Evolutionary conservation across 805 yeast species (phyloP).

Genomic region (Tetrapisispora phaffii): DNA sequence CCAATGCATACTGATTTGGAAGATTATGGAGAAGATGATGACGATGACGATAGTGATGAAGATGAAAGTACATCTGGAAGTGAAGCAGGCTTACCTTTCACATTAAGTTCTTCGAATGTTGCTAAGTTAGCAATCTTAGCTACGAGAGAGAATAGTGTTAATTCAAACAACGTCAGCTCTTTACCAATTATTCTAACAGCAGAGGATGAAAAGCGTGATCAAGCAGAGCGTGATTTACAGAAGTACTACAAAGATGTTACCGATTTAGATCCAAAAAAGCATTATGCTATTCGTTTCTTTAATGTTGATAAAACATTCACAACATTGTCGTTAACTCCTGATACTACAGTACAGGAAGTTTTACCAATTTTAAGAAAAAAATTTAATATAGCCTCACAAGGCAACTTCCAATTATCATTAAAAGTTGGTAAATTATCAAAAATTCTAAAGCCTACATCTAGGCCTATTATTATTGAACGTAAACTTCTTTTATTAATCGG

Average conservation of each 20-base stretch:
- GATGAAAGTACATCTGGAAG: neutral
- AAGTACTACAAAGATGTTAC: slow-evolving; percentile 30
- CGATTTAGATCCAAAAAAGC: slow-evolving; percentile 25
- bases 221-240: slow-evolving; percentile 31
- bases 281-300: slow-evolving; percentile 54
- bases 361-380: slow-evolving; percentile 64
- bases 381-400: slow-evolving; percentile 58
- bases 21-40: neutral
- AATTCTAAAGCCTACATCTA: slow-evolving; percentile 59
- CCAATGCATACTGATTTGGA: neutral
- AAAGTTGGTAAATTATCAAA: slow-evolving; percentile 70
- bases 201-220: slow-evolving; percentile 27
- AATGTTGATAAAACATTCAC: slow-evolving; percentile 76
- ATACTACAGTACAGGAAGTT: slow-evolving; percentile 67
- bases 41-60: neutral
- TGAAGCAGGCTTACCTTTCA: neutral
- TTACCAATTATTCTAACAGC: neutral
- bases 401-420: slow-evolving; percentile 67
- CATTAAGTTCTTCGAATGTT: slow-evolving; percentile 1
- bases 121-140: slow-evolving; percentile 1
- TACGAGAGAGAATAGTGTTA: slow-evolving; percentile 2
- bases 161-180: neutral
- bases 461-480: slow-evolving; percentile 69
- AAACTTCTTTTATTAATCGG: slow-evolving; percentile 68
- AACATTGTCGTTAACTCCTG: slow-evolving; percentile 69